Percentiles rank a stretch among this genome's conserved stretches.
These are phyloP conservation scores for Ganoderma boninense DNA, from an alignment of 1,284 basidiomycete species.

Conservation along the genomic window DNA sequence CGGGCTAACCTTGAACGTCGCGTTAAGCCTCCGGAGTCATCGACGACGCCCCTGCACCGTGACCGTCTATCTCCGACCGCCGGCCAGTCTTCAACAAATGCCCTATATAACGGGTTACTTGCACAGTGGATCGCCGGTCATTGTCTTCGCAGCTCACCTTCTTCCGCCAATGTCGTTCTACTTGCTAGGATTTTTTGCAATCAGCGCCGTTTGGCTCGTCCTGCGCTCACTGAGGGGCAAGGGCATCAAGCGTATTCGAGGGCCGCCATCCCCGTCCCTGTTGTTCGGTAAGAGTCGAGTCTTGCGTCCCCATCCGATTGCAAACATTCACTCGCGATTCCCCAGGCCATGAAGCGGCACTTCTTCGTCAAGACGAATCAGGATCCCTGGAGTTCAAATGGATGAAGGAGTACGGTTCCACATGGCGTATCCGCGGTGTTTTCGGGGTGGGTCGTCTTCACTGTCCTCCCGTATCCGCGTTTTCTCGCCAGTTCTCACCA, in stretches of 20 bases:
- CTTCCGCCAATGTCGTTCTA: constrained; percentile 4
- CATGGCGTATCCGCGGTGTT: constrained; percentile 27
- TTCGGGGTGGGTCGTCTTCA: constrained; percentile 27
- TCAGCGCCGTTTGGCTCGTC: background rate
- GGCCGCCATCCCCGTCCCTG: constrained; percentile 6
- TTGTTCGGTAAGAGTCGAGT: background rate
- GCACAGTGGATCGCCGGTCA: background rate
- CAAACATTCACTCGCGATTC: background rate
- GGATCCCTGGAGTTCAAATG: constrained; percentile 34
- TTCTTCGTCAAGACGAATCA: constrained; percentile 28
- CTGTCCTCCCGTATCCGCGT: background rate
- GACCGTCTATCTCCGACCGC: background rate
- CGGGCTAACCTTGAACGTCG: no score
- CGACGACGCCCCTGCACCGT: background rate
- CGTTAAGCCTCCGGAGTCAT: background rate
- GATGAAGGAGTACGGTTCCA: constrained; percentile 31
- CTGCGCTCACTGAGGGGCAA: background rate
- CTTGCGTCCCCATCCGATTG: background rate
- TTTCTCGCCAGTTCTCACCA: background rate
- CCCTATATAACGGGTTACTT: background rate
- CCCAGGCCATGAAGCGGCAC: constrained; percentile 26
- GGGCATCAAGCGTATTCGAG: constrained; percentile 1
- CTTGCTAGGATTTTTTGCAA: background rate
- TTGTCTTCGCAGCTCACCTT: background rate
- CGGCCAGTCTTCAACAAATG: background rate